Evolutionary conservation across 768 basidiomycete species (phyloP).

Genomic region (Butyriboletus loyo): DNA sequence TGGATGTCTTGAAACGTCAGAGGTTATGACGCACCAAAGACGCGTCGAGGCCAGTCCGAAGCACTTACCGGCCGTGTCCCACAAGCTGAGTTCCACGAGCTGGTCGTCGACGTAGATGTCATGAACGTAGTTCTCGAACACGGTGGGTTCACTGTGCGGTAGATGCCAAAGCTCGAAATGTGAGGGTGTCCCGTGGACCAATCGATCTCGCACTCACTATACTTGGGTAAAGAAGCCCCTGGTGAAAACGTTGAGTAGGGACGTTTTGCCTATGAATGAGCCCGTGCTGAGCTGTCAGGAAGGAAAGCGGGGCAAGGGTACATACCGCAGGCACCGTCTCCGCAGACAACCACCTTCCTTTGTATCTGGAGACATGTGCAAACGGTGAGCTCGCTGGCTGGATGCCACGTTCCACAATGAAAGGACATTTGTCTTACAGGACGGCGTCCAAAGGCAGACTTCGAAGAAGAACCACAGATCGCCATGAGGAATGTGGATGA

Average conservation of each 20-base stretch:
- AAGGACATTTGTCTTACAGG: slow-evolving; percentile 22
- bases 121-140: slow-evolving; percentile 97
- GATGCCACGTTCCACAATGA: slow-evolving; percentile 2
- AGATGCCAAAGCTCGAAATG: background rate
- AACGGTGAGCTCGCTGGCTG: slow-evolving; percentile 12
- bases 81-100: slow-evolving; percentile 84
- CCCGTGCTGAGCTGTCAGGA: slow-evolving; percentile 11
- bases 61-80: slow-evolving; percentile 90
- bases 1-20: slow-evolving; percentile 32
- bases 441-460: slow-evolving; percentile 50
- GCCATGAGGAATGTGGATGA: slow-evolving; percentile 39
- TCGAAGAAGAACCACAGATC: slow-evolving; percentile 54
- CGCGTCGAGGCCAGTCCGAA: background rate
- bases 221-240: slow-evolving; percentile 92
- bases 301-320: background rate
- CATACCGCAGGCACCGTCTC: slow-evolving; percentile 91
- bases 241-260: slow-evolving; percentile 83
- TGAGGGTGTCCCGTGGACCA: background rate
- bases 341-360: slow-evolving; percentile 83
- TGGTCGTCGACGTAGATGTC: slow-evolving; percentile 86
- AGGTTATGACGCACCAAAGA: slow-evolving; percentile 18
- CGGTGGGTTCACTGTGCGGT: slow-evolving; percentile 73
- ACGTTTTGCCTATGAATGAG: slow-evolving; percentile 63
- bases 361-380: slow-evolving; percentile 37
- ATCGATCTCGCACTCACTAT: slow-evolving; percentile 56